A percentile compares a stretch with the other conserved stretches of the same genome.
These are phyloP conservation scores for Lepidopterella palustris DNA, from an alignment of 495 filamentous ascomycete genomes.

Conservation along the genomic window DNA sequence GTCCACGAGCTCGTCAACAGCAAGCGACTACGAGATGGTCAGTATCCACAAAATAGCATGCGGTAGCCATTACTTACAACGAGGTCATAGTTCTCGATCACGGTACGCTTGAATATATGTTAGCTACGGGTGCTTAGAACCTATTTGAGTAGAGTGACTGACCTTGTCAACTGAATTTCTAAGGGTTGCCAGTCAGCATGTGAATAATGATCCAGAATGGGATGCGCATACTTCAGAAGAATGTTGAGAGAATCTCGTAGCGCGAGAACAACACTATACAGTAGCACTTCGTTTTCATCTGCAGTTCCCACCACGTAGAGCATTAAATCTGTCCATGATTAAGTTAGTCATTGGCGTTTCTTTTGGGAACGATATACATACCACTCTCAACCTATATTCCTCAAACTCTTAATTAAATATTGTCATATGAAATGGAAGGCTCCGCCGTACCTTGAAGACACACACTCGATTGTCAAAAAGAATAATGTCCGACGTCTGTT, in stretches of 20 bases:
- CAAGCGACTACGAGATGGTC: constrained; percentile 59
- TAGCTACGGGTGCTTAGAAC: too few relatives aligned
- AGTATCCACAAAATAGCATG: neutral
- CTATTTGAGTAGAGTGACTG: too few relatives aligned
- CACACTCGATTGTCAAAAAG: constrained; percentile 92
- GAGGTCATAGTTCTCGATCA: constrained; percentile 93
- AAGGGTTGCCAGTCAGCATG: neutral
- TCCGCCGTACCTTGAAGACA: constrained; percentile 97
- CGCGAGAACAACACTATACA: constrained; percentile 88
- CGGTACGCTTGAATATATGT: too few relatives aligned
- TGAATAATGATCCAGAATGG: constrained; percentile 14
- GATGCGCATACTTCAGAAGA: constrained; percentile 87
- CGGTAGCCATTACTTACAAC: constrained; percentile 28
- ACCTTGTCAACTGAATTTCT: constrained; percentile 95
- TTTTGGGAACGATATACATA: too few relatives aligned
- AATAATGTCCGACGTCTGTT: constrained; percentile 90
- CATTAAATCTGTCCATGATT: constrained; percentile 84
- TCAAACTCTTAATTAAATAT: too few relatives aligned
- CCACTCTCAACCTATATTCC: too few relatives aligned
- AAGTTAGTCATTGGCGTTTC: too few relatives aligned
- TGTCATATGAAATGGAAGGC: too few relatives aligned
- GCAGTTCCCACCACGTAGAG: constrained; percentile 87
- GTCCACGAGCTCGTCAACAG: constrained; percentile 87
- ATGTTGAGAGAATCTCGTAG: constrained; percentile 84
- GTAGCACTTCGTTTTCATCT: constrained; percentile 93